Conservation (phyloP, 106 monocot genomes). For the Phalaenopsis aphrodite region DNA sequence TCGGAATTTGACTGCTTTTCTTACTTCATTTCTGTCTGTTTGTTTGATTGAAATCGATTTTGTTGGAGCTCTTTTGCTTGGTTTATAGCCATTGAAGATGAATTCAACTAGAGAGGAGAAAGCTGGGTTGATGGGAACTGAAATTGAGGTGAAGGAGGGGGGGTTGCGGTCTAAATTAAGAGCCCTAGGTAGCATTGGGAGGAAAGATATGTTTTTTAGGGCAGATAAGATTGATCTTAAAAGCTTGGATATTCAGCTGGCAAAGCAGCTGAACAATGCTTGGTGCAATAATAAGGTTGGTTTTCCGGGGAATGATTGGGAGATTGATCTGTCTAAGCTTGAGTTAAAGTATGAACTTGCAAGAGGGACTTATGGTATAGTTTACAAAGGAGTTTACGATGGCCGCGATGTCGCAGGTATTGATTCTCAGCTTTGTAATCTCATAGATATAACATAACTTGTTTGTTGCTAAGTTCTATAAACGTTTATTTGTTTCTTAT, state of each 20-base stretch:
- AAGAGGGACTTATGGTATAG: constrained; percentile 69
- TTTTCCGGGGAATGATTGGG: constrained; percentile 55
- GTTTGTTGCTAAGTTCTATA: too few relatives aligned
- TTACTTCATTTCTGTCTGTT: too few relatives aligned
- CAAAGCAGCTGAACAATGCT: constrained; percentile 51
- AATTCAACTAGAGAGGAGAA: background rate
- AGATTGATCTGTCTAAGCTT: constrained; percentile 56
- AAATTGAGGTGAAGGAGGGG: constrained; percentile 7
- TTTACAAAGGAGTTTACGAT: constrained; percentile 59
- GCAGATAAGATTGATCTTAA: constrained; percentile 90
- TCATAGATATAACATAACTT: background rate
- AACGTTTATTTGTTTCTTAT: too few relatives aligned
- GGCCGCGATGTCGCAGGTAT: constrained; percentile 67
- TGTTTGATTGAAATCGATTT: background rate
- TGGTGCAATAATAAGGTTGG: constrained; percentile 35
- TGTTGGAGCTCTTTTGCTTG: background rate
- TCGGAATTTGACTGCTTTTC: background rate
- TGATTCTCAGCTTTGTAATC: background rate
- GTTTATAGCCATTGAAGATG: background rate
- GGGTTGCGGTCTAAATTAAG: constrained; percentile 29
- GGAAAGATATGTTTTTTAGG: constrained; percentile 58
- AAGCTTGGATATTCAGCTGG: constrained; percentile 65
- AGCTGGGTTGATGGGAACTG: background rate
- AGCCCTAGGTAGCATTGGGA: constrained; percentile 40
- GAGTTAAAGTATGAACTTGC: constrained; percentile 44